A percentile compares a stretch with the other conserved stretches of the same genome.
phyloP scores from a whole-genome alignment of 129 eudicot species.

The Helianthus tuberosus region DNA sequence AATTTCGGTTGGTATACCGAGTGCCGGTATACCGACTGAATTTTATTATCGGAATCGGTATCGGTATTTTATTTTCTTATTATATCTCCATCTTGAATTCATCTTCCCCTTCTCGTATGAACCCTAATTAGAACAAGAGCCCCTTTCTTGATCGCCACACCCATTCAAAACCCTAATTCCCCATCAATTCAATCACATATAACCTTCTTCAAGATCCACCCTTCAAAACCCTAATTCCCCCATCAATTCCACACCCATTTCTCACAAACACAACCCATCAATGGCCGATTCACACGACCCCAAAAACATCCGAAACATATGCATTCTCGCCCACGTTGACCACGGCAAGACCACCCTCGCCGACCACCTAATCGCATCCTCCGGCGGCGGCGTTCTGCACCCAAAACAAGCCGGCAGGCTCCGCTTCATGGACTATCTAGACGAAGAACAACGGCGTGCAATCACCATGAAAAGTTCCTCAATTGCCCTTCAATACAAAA shows the following conservation, averaged over 20 bases:
- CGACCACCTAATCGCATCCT: constrained; percentile 84
- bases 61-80: too few species aligned
- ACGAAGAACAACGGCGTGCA: constrained; percentile 94
- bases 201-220: background rate
- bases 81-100: too few species aligned
- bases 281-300: constrained; percentile 53
- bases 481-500: constrained; percentile 56
- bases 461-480: constrained; percentile 98
- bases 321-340: constrained; percentile 97
- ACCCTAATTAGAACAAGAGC: background rate
- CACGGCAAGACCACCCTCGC: constrained; percentile 98
- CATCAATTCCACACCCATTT: background rate
- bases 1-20: too few species aligned
- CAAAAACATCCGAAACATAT: constrained; percentile 65
- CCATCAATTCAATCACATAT: too few species aligned
- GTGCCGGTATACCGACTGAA: too few species aligned
- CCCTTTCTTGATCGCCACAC: too few species aligned
- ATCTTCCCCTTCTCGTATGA: too few species aligned
- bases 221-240: constrained; percentile 24
- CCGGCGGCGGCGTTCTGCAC: constrained; percentile 87
- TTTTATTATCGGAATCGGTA: too few species aligned
- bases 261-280: background rate
- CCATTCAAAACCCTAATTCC: too few species aligned
- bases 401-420: constrained; percentile 93
- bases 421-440: constrained; percentile 85